These are phyloP conservation scores for Colletotrichum paranaense DNA, from an alignment of 2,329 filamentous ascomycete species.

Conservation along the genomic window DNA sequence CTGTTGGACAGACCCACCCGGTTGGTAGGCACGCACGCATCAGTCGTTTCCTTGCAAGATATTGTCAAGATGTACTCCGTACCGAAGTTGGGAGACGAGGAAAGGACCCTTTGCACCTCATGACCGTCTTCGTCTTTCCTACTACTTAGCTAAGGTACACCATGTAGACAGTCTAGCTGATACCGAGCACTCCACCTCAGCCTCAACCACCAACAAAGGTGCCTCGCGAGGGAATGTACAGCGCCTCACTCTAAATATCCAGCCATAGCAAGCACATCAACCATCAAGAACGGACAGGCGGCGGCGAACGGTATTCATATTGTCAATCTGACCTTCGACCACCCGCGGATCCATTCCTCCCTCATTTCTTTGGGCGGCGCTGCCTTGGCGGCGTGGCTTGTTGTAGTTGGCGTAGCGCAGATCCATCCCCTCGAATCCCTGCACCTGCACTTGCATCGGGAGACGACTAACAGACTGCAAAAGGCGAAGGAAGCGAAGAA, in stretches of 20 bases:
- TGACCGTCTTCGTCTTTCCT: background rate
- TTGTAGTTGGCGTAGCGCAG: constrained; percentile 28
- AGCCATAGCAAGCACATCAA: background rate
- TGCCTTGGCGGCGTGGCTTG: constrained; percentile 31
- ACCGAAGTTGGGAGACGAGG: background rate
- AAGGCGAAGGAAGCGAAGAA: background rate
- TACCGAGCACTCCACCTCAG: background rate
- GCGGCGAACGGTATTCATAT: background rate
- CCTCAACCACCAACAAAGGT: background rate
- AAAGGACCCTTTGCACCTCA: background rate
- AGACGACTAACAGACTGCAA: background rate
- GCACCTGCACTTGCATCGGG: background rate
- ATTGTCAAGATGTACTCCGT: background rate
- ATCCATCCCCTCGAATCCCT: constrained; percentile 7
- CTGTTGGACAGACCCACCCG: background rate
- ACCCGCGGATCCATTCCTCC: constrained; percentile 15
- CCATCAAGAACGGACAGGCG: background rate
- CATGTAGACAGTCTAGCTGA: background rate
- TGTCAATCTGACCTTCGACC: background rate
- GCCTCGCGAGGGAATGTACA: background rate
- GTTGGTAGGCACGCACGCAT: background rate
- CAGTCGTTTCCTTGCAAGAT: background rate
- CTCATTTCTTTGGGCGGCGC: constrained; percentile 28
- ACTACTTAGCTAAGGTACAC: too few species aligned
- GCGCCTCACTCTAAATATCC: background rate